Evolutionary conservation across 2,329 filamentous ascomycete species (phyloP), one percentile per base, ranked within the genome.

Genomic region (Ophiocordyceps camponoti-leonardi): DNA sequence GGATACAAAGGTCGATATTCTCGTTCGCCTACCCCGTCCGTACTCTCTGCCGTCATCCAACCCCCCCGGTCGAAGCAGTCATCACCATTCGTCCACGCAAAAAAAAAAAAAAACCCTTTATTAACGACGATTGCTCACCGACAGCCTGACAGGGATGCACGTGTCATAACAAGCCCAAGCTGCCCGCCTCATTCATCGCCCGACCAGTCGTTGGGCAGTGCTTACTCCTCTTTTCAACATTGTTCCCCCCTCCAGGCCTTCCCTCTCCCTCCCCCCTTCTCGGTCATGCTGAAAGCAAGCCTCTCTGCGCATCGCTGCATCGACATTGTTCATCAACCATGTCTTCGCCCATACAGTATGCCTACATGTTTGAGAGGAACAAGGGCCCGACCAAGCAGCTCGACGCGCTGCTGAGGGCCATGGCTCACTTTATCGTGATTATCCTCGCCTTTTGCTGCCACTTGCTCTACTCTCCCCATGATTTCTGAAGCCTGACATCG

Each of bases 341-440:
- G 53, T 47, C 53, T 46, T 46, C 51, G 45, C 49, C 49, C 23
- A 54, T 63, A 47, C 55, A 61, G 46, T 86, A 84, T 64, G 75
- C 75, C 43, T 79, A 81, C 58, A 69, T 88, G 55, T 84, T 83
- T 55, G 72, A 78, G 51, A 62, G 67, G 33, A 70, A 83, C 59
- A 86, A 85, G 61, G 74, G 72, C 43, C 77, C 83, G 6, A 80
- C 81, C 4, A 72, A 73, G 45, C 60, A 80, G 41, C 70, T 88
- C 26, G 73, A 83, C 59, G 77, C 79, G 46, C 67, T 88, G 30
- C 69, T 86, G 51, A 65, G 77, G 53, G 78, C 80, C 30, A 77
- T 88, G 52, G 81, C 76, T 41, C 69, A 72, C 47, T 66, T 84
- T 55, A 83, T 87, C 58, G 83, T 88, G 71, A 63, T 79, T 30